Evolutionary conservation across 768 basidiomycete genomes (phyloP).

Genomic region (Tubosaeta sp.): DNA sequence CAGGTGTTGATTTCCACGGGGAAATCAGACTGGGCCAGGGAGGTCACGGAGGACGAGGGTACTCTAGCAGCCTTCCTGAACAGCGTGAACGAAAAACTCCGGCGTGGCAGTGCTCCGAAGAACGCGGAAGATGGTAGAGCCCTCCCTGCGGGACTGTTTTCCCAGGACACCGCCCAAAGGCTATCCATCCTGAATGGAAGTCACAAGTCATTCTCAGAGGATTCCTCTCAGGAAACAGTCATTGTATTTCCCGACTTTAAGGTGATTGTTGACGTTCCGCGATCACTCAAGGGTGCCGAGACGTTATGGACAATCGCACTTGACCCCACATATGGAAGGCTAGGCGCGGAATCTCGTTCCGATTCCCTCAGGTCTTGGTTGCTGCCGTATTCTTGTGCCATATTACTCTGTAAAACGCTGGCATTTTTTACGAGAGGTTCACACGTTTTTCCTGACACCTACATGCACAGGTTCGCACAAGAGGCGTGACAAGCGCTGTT

Average conservation of each 20-base stretch:
- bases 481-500: conserved; percentile 87
- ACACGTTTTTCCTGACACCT: conserved; percentile 1
- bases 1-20: conserved; percentile 90
- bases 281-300: conserved; percentile 60
- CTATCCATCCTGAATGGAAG: conserved; percentile 83
- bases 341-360: conserved; percentile 41
- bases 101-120: conserved; percentile 2
- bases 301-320: conserved; percentile 63
- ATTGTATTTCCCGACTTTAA: conserved; percentile 93
- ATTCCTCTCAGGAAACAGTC: conserved; percentile 65
- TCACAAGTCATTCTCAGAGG: conserved; percentile 62
- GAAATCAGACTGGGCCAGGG: conserved; percentile 80
- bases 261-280: conserved; percentile 68
- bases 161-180: conserved; percentile 47
- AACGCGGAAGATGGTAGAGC: conserved; percentile 4
- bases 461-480: conserved; percentile 78
- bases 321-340: conserved; percentile 52
- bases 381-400: conserved; percentile 85
- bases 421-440: neutral
- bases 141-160: conserved; percentile 50
- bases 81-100: conserved; percentile 16
- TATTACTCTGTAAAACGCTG: conserved; percentile 73
- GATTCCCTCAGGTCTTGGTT: conserved; percentile 64
- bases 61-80: conserved; percentile 64
- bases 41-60: conserved; percentile 67